phyloP scores from a whole-genome alignment of 1,139 yeast genomes.

The Magnusiomyces sp. region DNA sequence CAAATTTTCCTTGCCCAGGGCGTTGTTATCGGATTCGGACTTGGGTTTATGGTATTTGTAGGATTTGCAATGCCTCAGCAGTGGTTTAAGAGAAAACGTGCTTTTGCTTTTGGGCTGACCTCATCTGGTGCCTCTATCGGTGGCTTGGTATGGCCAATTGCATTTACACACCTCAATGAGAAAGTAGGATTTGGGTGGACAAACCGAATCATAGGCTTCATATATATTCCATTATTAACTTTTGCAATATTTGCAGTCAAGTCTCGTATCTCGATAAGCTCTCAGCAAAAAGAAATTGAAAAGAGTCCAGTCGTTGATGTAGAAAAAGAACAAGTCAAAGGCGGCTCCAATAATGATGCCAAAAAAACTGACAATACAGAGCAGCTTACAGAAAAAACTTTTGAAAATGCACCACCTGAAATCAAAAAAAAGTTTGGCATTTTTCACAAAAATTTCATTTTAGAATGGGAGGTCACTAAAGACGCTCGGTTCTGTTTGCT shows the following conservation, averaged over 20 bases:
- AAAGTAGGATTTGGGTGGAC: slow-evolving; percentile 46
- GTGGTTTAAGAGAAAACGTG: slow-evolving; percentile 47
- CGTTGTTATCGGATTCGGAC: slow-evolving; percentile 44
- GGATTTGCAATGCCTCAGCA: slow-evolving; percentile 30
- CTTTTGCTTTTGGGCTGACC: slow-evolving; percentile 49
- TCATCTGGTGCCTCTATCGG: slow-evolving; percentile 58
- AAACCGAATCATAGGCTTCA: slow-evolving; percentile 41
- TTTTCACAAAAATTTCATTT: background rate
- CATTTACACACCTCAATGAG: slow-evolving; percentile 31
- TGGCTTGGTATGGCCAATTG: slow-evolving; percentile 48
- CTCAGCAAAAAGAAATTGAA: too few species aligned
- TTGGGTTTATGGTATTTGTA: slow-evolving; percentile 24
- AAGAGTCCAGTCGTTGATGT: too few species aligned
- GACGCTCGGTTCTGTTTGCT: slow-evolving; percentile 17
- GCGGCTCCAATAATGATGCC: background rate
- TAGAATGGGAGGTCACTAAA: slow-evolving; percentile 18
- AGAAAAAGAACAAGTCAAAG: too few species aligned
- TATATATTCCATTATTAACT: slow-evolving; percentile 35
- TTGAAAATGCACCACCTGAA: too few species aligned
- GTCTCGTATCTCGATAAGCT: too few species aligned
- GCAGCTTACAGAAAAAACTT: background rate
- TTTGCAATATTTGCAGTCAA: slow-evolving; percentile 28
- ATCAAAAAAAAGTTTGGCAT: too few species aligned
- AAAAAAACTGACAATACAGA: background rate
- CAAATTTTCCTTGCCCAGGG: slow-evolving; percentile 52